Base-by-base conservation (phyloP, 371 early-diverging fungal genomes). In the Mucor ambiguus region DNA sequence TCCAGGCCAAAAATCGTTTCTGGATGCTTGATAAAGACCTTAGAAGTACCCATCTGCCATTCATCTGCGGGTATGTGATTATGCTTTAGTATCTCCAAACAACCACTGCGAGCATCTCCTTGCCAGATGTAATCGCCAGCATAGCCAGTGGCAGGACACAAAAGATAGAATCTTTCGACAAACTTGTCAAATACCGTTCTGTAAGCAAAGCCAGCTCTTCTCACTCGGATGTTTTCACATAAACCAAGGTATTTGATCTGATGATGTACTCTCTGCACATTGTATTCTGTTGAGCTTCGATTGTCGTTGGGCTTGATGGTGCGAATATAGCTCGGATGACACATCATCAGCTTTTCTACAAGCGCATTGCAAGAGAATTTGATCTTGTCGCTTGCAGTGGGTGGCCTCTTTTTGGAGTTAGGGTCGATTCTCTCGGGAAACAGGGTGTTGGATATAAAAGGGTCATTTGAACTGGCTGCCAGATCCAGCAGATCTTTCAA, bases 221-320 rank as follows among this genome's bases (percentile, higher is more conserved):
- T 86, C 29, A 99, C 96, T 69, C 98, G 95, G 72, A 99, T 97
- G 76, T 99, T 97, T 76, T 99, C 98, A 78, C 90, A 89, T 64
- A 98, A 73, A 73, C 97, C 97, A 37, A 98, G 85, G 71, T 98
- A 98, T 61, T 96, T 93, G 52, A 98, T 92, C 77, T 98, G 98
- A 81, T 98, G 98, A 46, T 95, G 92, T 10, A 96, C 96, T 77
- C 96, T 88, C 73, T 93, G 89, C 57, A 86, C 72, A 74, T 98
- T 96, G 76, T 92, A 99, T 66, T 95, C 96, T 6, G 88, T 84
- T 0, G 97, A 89, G 54, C 91, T 88, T 76, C 96, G 95, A 71
- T 89, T 92, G 69, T 93, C 91, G 75, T 99, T 98, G 35, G 99
- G 99, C 76, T 98, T 99, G 79, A 99, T 99, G 63, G 98, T 98